These are phyloP conservation scores for Fusarium caatingaense DNA, from an alignment of 2,329 filamentous ascomycete species.

Conservation along the genomic window DNA sequence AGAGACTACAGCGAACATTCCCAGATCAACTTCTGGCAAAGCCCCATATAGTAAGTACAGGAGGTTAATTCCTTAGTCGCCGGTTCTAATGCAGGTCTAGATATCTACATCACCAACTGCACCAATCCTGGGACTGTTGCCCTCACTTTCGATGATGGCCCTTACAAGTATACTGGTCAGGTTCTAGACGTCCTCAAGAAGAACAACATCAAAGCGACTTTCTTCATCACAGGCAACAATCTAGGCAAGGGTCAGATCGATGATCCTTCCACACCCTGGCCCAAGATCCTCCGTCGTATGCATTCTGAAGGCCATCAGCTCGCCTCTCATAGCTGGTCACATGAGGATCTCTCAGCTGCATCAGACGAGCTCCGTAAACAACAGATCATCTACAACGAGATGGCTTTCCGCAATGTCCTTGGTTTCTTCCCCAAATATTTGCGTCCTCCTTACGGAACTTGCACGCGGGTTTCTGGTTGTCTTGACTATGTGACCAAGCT, in stretches of 20 bases:
- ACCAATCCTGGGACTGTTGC: slow-evolving; percentile 52
- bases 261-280: slow-evolving; percentile 48
- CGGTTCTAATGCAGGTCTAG: slow-evolving; percentile 30
- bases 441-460: slow-evolving; percentile 57
- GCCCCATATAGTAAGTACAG: slow-evolving; percentile 49
- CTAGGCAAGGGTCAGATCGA: slow-evolving; percentile 55
- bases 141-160: slow-evolving; percentile 61
- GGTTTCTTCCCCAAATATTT: slow-evolving; percentile 56
- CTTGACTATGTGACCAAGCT: slow-evolving; percentile 51
- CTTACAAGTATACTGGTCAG: slow-evolving; percentile 54
- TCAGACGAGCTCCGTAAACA: slow-evolving; percentile 47
- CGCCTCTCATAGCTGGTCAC: slow-evolving; percentile 59
- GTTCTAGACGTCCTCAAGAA: slow-evolving; percentile 54
- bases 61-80: too few species aligned
- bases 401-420: slow-evolving; percentile 55
- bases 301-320: slow-evolving; percentile 57
- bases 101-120: slow-evolving; percentile 51
- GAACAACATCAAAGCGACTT: slow-evolving; percentile 51
- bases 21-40: slow-evolving; percentile 45
- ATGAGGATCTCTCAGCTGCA: slow-evolving; percentile 54
- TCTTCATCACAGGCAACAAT: slow-evolving; percentile 57
- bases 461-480: slow-evolving; percentile 53
- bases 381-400: slow-evolving; percentile 58
- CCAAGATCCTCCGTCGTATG: slow-evolving; percentile 54
- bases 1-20: slow-evolving; percentile 44